Conservation (phyloP, 140 eudicot genomes). For the Senecio squalidus region DNA sequence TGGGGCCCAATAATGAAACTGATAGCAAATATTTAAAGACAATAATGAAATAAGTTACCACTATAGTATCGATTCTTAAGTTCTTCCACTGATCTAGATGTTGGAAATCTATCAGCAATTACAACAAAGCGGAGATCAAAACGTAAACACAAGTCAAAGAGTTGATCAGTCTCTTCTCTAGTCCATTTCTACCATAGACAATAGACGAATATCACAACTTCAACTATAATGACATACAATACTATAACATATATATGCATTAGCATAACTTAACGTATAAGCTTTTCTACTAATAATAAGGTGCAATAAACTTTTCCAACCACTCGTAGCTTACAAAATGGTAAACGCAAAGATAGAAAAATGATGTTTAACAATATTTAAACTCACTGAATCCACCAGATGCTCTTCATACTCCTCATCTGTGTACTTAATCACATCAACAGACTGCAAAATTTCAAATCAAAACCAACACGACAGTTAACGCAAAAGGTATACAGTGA, state of each 20-base stretch:
- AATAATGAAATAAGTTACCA: slow-evolving; percentile 38
- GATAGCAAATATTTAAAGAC: slow-evolving; percentile 3
- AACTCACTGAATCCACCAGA: slow-evolving; percentile 74
- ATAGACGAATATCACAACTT: neutral
- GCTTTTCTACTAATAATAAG: too few relatives aligned
- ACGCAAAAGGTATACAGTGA: neutral
- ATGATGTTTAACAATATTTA: neutral
- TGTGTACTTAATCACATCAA: slow-evolving; percentile 83
- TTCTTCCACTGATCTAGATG: slow-evolving; percentile 83
- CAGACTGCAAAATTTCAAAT: slow-evolving; percentile 54
- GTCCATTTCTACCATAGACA: slow-evolving; percentile 65
- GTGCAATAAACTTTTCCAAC: too few relatives aligned
- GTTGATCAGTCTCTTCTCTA: slow-evolving; percentile 90
- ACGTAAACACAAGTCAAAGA: slow-evolving; percentile 71
- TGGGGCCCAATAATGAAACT: neutral
- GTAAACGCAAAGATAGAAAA: too few relatives aligned
- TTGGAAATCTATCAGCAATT: slow-evolving; percentile 80
- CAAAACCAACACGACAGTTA: slow-evolving; percentile 6
- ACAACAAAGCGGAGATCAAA: slow-evolving; percentile 90
- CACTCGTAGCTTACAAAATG: too few relatives aligned
- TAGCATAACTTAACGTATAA: neutral
- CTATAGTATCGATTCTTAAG: slow-evolving; percentile 85
- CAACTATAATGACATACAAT: too few relatives aligned
- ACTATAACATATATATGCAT: too few relatives aligned
- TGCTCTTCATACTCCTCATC: slow-evolving; percentile 89